phyloP scores from a whole-genome alignment of 2,329 filamentous ascomycete genomes.

The Trichoderma afroharzianum region DNA sequence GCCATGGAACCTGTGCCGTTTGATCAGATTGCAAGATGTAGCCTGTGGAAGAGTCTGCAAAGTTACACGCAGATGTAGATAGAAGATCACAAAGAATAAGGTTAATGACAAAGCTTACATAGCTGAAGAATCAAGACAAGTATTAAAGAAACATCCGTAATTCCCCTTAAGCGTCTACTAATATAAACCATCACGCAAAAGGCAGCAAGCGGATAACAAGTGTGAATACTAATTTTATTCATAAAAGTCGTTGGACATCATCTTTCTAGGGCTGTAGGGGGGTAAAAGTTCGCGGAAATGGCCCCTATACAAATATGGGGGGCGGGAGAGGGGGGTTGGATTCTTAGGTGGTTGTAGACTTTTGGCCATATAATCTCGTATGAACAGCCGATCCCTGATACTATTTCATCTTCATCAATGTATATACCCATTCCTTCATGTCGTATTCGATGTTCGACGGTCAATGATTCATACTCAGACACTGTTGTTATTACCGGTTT shows the following conservation, averaged over 20 bases:
- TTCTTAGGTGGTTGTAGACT: background rate
- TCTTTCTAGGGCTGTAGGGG: background rate
- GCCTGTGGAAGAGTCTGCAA: constrained; percentile 34
- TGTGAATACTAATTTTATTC: background rate
- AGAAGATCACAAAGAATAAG: background rate
- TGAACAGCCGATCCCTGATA: background rate
- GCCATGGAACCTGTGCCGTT: constrained; percentile 37
- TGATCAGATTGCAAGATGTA: constrained; percentile 35
- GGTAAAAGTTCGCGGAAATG: background rate
- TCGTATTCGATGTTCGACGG: background rate
- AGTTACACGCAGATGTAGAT: background rate
- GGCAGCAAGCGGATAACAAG: background rate
- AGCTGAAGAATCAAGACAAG: background rate
- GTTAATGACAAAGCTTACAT: background rate
- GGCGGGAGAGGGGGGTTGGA: no score
- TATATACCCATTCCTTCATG: background rate
- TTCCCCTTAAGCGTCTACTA: background rate
- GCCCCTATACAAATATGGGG: background rate
- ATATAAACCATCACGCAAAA: background rate
- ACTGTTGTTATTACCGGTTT: background rate
- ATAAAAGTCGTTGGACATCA: background rate
- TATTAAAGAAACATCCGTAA: background rate
- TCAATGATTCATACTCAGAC: background rate
- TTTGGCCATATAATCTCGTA: background rate
- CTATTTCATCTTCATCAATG: background rate